Evolutionary conservation across 2,329 filamentous ascomycete genomes (phyloP), one percentile per base, ranked within the genome.

Genomic region (Talaromyces sp.): DNA sequence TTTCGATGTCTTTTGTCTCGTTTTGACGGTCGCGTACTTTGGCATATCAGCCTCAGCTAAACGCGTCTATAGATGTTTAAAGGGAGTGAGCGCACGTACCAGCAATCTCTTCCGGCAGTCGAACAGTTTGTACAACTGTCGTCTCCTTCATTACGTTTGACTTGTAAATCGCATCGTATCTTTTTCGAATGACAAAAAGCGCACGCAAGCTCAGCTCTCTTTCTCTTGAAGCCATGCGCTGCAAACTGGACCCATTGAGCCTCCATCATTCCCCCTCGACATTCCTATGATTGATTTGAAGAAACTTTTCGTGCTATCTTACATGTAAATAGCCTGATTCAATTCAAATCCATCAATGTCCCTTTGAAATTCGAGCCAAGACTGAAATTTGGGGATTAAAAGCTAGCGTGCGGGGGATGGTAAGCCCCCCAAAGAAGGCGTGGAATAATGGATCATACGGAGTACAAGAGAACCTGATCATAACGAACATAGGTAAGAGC

Each of bases 131-230:
- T 59, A 24, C 56, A 59, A 24, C 56, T 59, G 7, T 13, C 13
- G 3, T 37, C 13, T 14, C 56, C 56, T 41, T 59, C 27, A 59
- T 59, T 35, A 11, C 56, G 56, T 59, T 59, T 59, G 9, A 45
- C 35, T 31, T 59, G 35, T 37, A 59, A 16, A 22, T 59, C 56
- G 43, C 56, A 59, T 27, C 56, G 35, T 59, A 59, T 59, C 56
- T 59, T 59, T 59, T 59, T 59, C 19, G 56, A 59, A 45, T 59
- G 56, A 22, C 56, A 59, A 37, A 59, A 45, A 16, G 39, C 37
- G 39, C 56, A 59, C 2, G 56, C 56, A 59, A 59, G 56, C 56
- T 59, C 56, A 27, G 56, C 56, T 24, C 56, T 37, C 56, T 59
- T 59, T 14, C 56, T 41, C 56, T 59, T 59, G 37, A 59, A 59